Base-by-base conservation (phyloP, 352 stramenopile species). In the Phytophthora cactorum region DNA sequence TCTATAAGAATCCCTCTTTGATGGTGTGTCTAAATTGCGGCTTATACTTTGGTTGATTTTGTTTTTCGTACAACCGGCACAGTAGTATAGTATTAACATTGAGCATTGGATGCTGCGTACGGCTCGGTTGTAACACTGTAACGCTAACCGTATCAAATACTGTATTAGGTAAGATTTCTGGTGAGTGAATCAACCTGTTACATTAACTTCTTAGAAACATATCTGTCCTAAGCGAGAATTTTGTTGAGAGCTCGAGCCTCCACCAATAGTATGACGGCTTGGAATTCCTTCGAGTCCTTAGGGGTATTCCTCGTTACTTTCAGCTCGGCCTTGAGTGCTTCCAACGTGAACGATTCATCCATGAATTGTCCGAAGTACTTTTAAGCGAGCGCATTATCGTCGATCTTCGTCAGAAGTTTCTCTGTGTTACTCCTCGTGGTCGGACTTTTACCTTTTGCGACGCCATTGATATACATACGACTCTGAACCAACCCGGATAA, bases 261-360 rank as follows among this genome's bases (percentile, higher is more conserved):
- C 22, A 57, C 10, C 51, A 57, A 25, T 14, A 57, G 22, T 17
- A 46, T 29, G 12, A 57, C n/a, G 22, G 51, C 51, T 57, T 57
- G 2, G 34, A 22, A 57, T 36, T 57, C 34, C 34, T 57, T 32
- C n/a, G 34, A 57, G 17, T 44, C n/a, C n/a, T 34, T 57, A 1
- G 32, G 5, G 10, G 51, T 57, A 8, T 2, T 25, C 32, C 32
- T 47, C 32, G n/a, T 47, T 6, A 57, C 3, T 5, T 38, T 38
- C 32, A 57, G 17, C 34, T 45, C 9, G 12, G 5, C 2, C 32
- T 34, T 57, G 32, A 57, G 51, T 36, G 10, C 34, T 17, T 8
- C 11, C 22, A 7, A 2, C 17, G 51, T 46, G 17, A 45, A 57
- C 7, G 32, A 44, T 3, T 36, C 34, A 25, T 45, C 51, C 51